These are phyloP conservation scores for Tolypocladium inflatum DNA, from an alignment of 2,329 filamentous ascomycete genomes.

Conservation along the genomic window DNA sequence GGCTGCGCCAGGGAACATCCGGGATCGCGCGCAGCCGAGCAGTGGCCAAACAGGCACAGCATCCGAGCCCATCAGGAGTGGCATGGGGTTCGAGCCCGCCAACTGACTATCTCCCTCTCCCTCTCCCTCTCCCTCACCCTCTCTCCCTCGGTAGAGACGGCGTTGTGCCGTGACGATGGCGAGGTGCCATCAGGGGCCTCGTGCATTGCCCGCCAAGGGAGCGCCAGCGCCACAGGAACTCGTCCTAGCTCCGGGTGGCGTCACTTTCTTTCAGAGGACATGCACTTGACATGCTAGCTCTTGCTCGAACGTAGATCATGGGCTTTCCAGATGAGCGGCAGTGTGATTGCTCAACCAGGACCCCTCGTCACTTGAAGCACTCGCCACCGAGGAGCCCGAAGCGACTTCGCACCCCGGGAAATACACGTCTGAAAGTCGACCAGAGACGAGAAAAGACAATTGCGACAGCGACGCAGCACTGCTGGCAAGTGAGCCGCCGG, in stretches of 20 bases:
- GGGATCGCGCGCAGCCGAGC: neutral
- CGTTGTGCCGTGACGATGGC: neutral
- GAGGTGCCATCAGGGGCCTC: neutral
- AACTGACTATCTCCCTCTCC: neutral
- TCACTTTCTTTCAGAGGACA: neutral
- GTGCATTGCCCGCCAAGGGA: neutral
- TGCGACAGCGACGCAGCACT: neutral
- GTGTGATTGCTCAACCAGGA: neutral
- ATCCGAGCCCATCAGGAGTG: neutral
- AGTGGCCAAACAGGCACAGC: neutral
- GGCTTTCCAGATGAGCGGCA: neutral
- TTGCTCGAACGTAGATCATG: neutral
- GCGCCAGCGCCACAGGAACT: neutral
- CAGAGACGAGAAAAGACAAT: neutral
- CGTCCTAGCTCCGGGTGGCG: neutral
- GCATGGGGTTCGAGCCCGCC: neutral
- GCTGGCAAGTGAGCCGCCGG: constrained; percentile 1
- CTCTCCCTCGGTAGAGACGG: neutral
- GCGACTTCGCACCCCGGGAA: neutral
- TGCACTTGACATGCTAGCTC: neutral
- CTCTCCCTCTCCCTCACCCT: neutral
- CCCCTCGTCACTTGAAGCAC: neutral
- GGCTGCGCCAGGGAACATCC: neutral
- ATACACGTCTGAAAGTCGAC: neutral
- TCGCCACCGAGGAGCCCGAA: too few relatives aligned